A percentile compares a stretch with the other conserved stretches of the same genome.
phyloP scores from a whole-genome alignment of 2,329 filamentous ascomycete genomes.

The Xylaria sp. region DNA sequence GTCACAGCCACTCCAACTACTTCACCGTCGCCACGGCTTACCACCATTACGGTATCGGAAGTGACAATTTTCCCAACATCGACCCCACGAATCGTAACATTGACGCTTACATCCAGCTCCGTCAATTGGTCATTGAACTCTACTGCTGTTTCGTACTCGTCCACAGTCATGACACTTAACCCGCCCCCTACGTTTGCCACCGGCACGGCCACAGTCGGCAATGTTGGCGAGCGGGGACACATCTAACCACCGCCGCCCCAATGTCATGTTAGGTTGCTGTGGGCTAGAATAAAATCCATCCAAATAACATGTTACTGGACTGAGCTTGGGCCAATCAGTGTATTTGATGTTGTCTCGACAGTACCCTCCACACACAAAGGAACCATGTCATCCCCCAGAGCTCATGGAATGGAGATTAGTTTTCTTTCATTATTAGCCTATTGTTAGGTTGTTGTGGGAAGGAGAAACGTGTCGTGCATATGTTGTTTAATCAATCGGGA shows the following conservation, averaged over 20 bases:
- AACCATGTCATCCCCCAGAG: background rate
- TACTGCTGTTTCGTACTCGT: conserved; percentile 38
- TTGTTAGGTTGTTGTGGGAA: conserved; percentile 11
- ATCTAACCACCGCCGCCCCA: conserved; percentile 8
- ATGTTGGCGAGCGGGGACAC: conserved; percentile 21
- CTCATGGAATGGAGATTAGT: conserved; percentile 2
- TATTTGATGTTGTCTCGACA: conserved; percentile 12
- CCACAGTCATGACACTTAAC: conserved; percentile 36
- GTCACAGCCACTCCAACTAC: conserved; percentile 32
- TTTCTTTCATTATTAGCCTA: conserved; percentile 12
- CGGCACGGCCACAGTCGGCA: conserved; percentile 30
- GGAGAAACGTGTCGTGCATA: background rate
- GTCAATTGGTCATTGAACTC: conserved; percentile 37
- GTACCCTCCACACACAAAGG: background rate
- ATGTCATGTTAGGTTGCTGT: background rate
- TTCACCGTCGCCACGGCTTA: conserved; percentile 19
- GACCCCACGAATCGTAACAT: conserved; percentile 30
- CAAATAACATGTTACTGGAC: background rate
- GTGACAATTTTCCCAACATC: conserved; percentile 34
- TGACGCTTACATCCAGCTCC: conserved; percentile 38
- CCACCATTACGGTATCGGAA: conserved; percentile 38
- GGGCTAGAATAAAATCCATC: background rate
- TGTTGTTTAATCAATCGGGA: background rate
- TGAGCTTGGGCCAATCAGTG: conserved; percentile 17
- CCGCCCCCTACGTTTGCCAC: conserved; percentile 34